Percentiles rank a stretch among this genome's conserved stretches.
Evolutionary conservation across 495 filamentous ascomycete species (phyloP).

Genomic region (Lichenothelia convexa): DNA sequence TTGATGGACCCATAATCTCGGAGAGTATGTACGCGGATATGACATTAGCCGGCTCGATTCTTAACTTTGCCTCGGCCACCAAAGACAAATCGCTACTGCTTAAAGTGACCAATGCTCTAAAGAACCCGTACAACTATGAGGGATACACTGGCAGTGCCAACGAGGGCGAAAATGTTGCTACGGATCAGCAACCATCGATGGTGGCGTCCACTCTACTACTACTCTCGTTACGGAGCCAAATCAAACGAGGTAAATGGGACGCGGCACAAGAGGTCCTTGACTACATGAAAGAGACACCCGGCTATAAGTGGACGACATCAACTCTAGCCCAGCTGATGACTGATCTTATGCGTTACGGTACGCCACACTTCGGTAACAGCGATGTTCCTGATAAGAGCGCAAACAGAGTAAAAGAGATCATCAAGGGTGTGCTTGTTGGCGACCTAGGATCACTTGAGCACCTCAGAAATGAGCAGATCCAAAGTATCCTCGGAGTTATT

Average conservation of each 20-base stretch:
- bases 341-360: constrained; percentile 8
- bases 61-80: constrained; percentile 38
- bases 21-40: constrained; percentile 27
- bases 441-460: background rate
- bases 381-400: background rate
- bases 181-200: background rate
- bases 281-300: constrained; percentile 20
- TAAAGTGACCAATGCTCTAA: constrained; percentile 19
- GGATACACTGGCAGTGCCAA: too few relatives aligned
- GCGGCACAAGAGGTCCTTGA: constrained; percentile 26
- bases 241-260: constrained; percentile 29
- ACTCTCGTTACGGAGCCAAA: constrained; percentile 31
- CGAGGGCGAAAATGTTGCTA: background rate
- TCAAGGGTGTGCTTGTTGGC: background rate
- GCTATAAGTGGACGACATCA: constrained; percentile 6
- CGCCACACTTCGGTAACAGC: background rate
- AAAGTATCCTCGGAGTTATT: background rate
- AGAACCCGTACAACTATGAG: background rate
- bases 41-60: constrained; percentile 33
- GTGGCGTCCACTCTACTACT: constrained; percentile 26
- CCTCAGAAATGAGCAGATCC: background rate
- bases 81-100: constrained; percentile 29
- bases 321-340: constrained; percentile 14
- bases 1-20: constrained; percentile 39
- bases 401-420: background rate